Base-by-base conservation (phyloP, 2,329 filamentous ascomycete species). In the Metarhizium humberi region DNA sequence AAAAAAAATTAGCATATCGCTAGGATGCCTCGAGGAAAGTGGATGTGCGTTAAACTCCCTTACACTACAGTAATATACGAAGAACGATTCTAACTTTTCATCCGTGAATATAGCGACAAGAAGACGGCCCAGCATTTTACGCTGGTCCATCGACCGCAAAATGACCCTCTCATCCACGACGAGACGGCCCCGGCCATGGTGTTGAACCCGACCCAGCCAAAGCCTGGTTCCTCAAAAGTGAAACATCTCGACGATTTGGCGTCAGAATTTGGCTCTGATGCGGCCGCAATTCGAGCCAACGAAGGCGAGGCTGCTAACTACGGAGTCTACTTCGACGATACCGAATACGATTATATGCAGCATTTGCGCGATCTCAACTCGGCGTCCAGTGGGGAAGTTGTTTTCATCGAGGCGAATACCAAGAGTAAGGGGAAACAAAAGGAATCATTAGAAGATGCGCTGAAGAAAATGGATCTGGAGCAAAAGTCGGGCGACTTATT, bases 341-440 rank as follows among this genome's bases (percentile, higher is more conserved):
- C 89, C 60, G 82, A 90, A 66, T 99, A 99, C 73, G 94, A 99
- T 72, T 99, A 99, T 75, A 99, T 99, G 94, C 94, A 99, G 72
- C 94, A 99, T 72, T 77, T 99, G 79, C 87, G 91, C 55, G 94
- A 97, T 64, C 75, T 99, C n/a, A 86, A 86, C 56, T 71, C 76
- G 47, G 90, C 81, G 6, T 49, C 56, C 13, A 82, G 82, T 29
- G 88, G 88, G 34, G 86, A 91, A 55, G 83, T 87, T 34, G 85
- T 92, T 50, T 97, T 95, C 67, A 80, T 99, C 43, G 91, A 96
- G 62, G 79, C 82, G n/a, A 79, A 81, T 53, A 79, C 79, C 61
- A 88, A 89, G 70, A 77, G 74, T 29, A 92, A 92, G 72, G 83
- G 78, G 4, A 88, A 89, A 66, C 80, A 86, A 67, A 95, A 90